Evolutionary conservation across 306 rosid species (phyloP).

Genomic region (Vicia faba): DNA sequence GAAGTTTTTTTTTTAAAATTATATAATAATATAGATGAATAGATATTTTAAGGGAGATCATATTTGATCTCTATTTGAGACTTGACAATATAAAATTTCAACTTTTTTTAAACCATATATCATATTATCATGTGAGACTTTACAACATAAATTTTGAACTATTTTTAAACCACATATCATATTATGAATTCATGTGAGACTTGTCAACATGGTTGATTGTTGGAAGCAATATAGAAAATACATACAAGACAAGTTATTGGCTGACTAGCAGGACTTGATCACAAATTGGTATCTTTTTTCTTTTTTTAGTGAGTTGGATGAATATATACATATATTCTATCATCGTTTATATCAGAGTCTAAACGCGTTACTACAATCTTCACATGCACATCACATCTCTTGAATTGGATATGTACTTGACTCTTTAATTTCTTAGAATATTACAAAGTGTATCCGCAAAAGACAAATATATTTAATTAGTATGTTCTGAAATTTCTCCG

Average conservation of each 20-base stretch:
- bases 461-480: background rate
- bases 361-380: background rate
- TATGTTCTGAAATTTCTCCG: background rate
- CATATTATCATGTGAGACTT: too few relatives aligned
- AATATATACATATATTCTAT: too few relatives aligned
- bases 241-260: background rate
- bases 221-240: slow-evolving; percentile 12
- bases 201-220: background rate
- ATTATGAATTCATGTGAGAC: too few relatives aligned
- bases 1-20: too few relatives aligned
- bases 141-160: too few relatives aligned
- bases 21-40: too few relatives aligned
- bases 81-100: too few relatives aligned
- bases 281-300: background rate
- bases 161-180: too few relatives aligned
- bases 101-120: too few relatives aligned
- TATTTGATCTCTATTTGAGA: too few relatives aligned
- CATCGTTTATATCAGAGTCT: background rate
- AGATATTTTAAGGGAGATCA: too few relatives aligned
- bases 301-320: too few relatives aligned
- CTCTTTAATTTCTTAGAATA: background rate
- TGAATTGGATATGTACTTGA: background rate
- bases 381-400: background rate
- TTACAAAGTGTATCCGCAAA: background rate
- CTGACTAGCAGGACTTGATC: background rate